Evolutionary conservation across 192 early-diverging fungal genomes (phyloP).

Genomic region (Haplosporangium gracile): DNA sequence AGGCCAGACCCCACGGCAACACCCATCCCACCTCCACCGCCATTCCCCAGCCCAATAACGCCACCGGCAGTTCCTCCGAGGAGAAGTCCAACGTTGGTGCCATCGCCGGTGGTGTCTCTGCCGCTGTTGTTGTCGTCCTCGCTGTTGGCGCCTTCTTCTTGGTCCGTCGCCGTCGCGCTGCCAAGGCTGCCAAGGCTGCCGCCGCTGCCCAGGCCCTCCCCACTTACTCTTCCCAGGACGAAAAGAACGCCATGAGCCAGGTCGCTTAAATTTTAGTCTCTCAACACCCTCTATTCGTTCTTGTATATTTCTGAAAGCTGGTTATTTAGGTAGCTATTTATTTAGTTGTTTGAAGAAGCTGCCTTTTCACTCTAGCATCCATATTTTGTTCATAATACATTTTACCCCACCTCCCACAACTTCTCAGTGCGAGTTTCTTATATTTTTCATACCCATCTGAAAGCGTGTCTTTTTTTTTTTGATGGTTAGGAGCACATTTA

Average conservation of each 20-base stretch:
- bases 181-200: slow-evolving; percentile 28
- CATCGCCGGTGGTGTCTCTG: slow-evolving; percentile 53
- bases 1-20: slow-evolving; percentile 10
- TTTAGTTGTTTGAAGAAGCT: not conserved
- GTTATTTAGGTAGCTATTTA: slow-evolving; percentile 8
- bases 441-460: not conserved
- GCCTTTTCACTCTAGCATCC: not conserved
- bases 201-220: slow-evolving; percentile 21
- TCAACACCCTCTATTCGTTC: not conserved
- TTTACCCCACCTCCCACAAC: not conserved
- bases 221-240: slow-evolving; percentile 37
- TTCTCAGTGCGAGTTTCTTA: not conserved
- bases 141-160: slow-evolving; percentile 47
- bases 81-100: slow-evolving; percentile 38
- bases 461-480: not conserved
- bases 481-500: too few species aligned
- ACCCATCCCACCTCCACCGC: not conserved
- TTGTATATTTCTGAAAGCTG: not conserved
- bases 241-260: slow-evolving; percentile 49
- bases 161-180: slow-evolving; percentile 43
- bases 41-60: slow-evolving; percentile 7
- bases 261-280: slow-evolving; percentile 15
- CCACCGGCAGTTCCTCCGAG: slow-evolving; percentile 24
- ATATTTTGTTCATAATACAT: slow-evolving; percentile 13
- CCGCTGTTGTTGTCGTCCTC: slow-evolving; percentile 29